Evolutionary conservation across 2,329 filamentous ascomycete genomes (phyloP).

Genomic region (Colletotrichum sp.): DNA sequence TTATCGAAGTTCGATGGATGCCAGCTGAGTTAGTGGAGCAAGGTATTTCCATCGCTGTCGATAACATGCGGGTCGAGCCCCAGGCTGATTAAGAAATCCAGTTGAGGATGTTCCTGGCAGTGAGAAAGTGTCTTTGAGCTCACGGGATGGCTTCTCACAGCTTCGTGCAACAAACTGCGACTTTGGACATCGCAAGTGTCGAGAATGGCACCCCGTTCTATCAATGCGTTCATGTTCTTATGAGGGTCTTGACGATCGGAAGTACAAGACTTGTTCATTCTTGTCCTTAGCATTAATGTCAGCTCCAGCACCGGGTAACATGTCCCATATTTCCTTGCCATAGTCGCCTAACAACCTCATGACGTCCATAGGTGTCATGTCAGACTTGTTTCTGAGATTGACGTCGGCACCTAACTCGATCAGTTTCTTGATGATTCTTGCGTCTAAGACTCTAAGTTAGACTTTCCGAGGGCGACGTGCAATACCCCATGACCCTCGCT

Average conservation of each 20-base stretch:
- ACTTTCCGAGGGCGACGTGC: slow-evolving; percentile 15
- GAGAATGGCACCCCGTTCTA: slow-evolving; percentile 19
- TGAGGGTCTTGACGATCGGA: background rate
- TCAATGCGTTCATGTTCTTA: background rate
- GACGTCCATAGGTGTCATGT: slow-evolving; percentile 20
- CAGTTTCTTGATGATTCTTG: background rate
- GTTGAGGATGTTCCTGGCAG: background rate
- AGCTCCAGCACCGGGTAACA: slow-evolving; percentile 24
- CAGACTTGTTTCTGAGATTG: slow-evolving; percentile 22
- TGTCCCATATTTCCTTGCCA: background rate
- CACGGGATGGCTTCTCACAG: background rate
- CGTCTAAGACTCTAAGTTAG: background rate
- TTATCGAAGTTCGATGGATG: background rate
- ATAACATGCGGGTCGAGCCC: slow-evolving; percentile 18
- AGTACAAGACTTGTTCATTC: background rate
- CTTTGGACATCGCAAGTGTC: slow-evolving; percentile 19
- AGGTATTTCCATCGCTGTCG: slow-evolving; percentile 25
- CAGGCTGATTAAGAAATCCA: slow-evolving; percentile 4
- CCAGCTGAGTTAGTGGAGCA: slow-evolving; percentile 26
- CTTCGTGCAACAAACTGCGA: slow-evolving; percentile 24
- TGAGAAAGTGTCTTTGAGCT: background rate
- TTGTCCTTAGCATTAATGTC: slow-evolving; percentile 25
- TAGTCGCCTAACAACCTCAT: background rate
- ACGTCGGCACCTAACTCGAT: slow-evolving; percentile 25
- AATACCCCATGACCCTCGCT: slow-evolving; percentile 24